phyloP scores from a whole-genome alignment of 495 filamentous ascomycete genomes.

The Neurospora sp. region DNA sequence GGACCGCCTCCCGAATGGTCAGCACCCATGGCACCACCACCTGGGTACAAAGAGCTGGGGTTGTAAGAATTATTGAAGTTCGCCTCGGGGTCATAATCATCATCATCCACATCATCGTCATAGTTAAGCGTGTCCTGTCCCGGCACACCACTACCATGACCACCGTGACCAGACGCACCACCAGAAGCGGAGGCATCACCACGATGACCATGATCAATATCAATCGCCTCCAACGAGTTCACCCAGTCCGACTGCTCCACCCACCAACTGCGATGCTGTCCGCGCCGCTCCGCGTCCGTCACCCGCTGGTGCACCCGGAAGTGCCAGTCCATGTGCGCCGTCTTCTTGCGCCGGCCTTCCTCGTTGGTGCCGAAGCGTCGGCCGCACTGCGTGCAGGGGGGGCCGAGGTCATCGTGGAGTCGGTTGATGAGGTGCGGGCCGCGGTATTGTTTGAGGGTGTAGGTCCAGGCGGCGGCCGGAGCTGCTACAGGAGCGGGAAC shows the following conservation, averaged over 20 bases:
- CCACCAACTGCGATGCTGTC: slow-evolving; percentile 86
- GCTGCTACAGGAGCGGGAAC: slow-evolving; percentile 20
- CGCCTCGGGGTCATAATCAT: neutral
- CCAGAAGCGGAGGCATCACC: neutral
- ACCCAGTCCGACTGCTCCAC: slow-evolving; percentile 95
- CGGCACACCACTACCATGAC: neutral
- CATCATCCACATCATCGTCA: neutral
- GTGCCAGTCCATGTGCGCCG: slow-evolving; percentile 95
- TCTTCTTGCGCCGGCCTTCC: slow-evolving; percentile 72
- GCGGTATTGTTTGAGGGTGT: slow-evolving; percentile 47
- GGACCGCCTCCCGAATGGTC: slow-evolving; percentile 3
- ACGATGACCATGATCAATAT: slow-evolving; percentile 39
- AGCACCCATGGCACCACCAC: neutral
- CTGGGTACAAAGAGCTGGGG: neutral
- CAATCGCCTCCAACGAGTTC: slow-evolving; percentile 62
- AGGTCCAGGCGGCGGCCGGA: slow-evolving; percentile 24
- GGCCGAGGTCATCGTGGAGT: slow-evolving; percentile 69
- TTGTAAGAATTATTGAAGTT: neutral
- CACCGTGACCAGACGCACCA: neutral
- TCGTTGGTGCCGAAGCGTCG: slow-evolving; percentile 70
- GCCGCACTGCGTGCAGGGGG: slow-evolving; percentile 84
- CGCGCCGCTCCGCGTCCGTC: slow-evolving; percentile 67
- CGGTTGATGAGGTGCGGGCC: slow-evolving; percentile 59
- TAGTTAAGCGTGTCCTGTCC: neutral
- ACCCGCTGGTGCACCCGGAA: slow-evolving; percentile 88